Evolutionary conservation across 257 asterid species (phyloP).

Genomic region (Solanum paucissectum): DNA sequence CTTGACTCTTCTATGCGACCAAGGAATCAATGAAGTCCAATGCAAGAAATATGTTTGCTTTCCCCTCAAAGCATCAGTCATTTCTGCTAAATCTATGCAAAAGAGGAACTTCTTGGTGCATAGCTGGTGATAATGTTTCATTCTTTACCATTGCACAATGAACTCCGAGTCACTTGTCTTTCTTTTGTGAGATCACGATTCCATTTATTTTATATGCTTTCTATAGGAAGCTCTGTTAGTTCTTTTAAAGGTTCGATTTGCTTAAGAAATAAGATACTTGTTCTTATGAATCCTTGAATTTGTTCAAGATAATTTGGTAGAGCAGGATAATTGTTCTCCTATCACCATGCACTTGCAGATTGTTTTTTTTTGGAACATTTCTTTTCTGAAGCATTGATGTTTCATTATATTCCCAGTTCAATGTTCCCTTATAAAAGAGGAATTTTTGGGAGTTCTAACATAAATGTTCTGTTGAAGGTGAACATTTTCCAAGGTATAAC

Average conservation of each 20-base stretch:
- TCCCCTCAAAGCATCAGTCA: neutral
- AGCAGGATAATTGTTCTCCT: neutral
- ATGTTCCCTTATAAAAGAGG: neutral
- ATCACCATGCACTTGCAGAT: neutral
- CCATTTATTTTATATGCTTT: neutral
- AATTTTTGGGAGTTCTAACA: neutral
- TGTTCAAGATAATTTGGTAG: neutral
- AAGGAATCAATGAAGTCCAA: neutral
- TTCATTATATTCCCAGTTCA: neutral
- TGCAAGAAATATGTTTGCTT: neutral
- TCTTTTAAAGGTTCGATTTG: neutral
- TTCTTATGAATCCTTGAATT: neutral
- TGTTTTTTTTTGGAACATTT: neutral
- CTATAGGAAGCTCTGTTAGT: neutral
- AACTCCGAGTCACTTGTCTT: neutral
- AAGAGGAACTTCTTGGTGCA: neutral
- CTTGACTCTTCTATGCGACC: neutral
- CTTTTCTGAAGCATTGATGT: neutral
- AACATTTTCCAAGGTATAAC: conserved; percentile 80
- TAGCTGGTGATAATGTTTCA: neutral
- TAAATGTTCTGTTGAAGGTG: conserved; percentile 35
- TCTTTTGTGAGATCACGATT: neutral
- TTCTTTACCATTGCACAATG: neutral
- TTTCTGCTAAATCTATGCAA: neutral
- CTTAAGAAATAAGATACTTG: neutral